These are phyloP conservation scores for Colletotrichum neosansevieriae DNA, from an alignment of 2,329 filamentous ascomycete species.

Conservation along the genomic window DNA sequence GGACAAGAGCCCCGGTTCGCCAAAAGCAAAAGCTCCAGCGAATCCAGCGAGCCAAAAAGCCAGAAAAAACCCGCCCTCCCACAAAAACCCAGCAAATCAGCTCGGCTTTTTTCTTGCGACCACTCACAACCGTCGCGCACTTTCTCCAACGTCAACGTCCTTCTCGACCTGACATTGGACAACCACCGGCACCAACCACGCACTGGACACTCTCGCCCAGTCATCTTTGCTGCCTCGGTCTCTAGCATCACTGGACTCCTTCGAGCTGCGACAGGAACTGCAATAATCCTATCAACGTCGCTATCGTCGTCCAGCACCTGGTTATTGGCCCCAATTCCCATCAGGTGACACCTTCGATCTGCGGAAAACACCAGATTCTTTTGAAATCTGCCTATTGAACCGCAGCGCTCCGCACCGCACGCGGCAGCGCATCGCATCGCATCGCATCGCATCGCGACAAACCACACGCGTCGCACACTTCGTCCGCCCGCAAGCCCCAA, in stretches of 20 bases:
- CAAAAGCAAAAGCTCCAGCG: slow-evolving; percentile 32
- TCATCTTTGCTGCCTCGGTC: slow-evolving; percentile 42
- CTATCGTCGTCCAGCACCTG: slow-evolving; percentile 54
- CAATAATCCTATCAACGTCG: slow-evolving; percentile 64
- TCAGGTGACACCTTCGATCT: slow-evolving; percentile 66
- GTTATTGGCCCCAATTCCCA: slow-evolving; percentile 59
- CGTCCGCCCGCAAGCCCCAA: slow-evolving; percentile 15
- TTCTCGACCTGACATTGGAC: slow-evolving; percentile 35
- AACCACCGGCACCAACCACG: slow-evolving; percentile 24
- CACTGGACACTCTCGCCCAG: slow-evolving; percentile 19
- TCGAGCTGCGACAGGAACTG: slow-evolving; percentile 50
- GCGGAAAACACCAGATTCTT: slow-evolving; percentile 52
- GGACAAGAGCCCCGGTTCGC: slow-evolving; percentile 31
- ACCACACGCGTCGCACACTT: slow-evolving; percentile 40
- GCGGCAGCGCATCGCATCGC: slow-evolving; percentile 1
- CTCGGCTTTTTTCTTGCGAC: slow-evolving; percentile 43
- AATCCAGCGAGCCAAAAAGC: slow-evolving; percentile 40
- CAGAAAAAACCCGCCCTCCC: slow-evolving; percentile 41
- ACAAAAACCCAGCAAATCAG: slow-evolving; percentile 41
- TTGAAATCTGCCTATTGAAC: slow-evolving; percentile 19
- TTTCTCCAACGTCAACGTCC: slow-evolving; percentile 45
- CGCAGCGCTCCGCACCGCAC: slow-evolving; percentile 5
- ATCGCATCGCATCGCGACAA: slow-evolving; percentile 42
- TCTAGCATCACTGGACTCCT: slow-evolving; percentile 40
- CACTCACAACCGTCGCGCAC: slow-evolving; percentile 44